These are phyloP conservation scores for Cardiospermum halicacabum DNA, from an alignment of 345 rosid species.

Conservation along the genomic window DNA sequence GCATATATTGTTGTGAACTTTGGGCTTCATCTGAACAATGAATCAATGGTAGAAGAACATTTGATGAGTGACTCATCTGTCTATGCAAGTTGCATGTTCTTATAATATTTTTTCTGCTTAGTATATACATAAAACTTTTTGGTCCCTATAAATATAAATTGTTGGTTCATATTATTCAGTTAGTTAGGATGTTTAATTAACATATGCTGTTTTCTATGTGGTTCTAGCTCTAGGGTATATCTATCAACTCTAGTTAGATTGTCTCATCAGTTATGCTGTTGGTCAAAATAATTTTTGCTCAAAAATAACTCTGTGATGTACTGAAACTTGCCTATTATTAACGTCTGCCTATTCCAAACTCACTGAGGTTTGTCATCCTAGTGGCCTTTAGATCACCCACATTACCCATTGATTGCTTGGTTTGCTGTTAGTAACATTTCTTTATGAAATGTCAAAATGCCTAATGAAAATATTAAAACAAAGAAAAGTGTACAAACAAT, in stretches of 20 bases:
- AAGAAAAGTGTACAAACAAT: too few relatives aligned
- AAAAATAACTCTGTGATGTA: not conserved
- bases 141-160: too few relatives aligned
- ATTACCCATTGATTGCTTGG: not conserved
- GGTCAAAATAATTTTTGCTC: not conserved
- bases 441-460: too few relatives aligned
- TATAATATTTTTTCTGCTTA: not conserved
- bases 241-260: not conserved
- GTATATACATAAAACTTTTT: too few relatives aligned
- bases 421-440: too few relatives aligned
- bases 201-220: not conserved
- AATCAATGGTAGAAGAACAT: constrained; percentile 73
- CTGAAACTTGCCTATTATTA: not conserved
- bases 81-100: constrained; percentile 39
- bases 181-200: not conserved
- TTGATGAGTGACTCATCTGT: constrained; percentile 63
- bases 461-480: too few relatives aligned
- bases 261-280: not conserved
- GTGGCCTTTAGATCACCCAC: not conserved
- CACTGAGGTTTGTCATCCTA: not conserved
- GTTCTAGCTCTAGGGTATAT: not conserved
- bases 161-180: not conserved
- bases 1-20: too few relatives aligned
- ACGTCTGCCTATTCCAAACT: too few relatives aligned
- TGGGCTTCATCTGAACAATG: constrained; percentile 55